Evolutionary conservation across 176 grass and related monocot genomes (phyloP), one percentile per base, ranked within the genome.

Genomic region (Alloteropsis semialata): DNA sequence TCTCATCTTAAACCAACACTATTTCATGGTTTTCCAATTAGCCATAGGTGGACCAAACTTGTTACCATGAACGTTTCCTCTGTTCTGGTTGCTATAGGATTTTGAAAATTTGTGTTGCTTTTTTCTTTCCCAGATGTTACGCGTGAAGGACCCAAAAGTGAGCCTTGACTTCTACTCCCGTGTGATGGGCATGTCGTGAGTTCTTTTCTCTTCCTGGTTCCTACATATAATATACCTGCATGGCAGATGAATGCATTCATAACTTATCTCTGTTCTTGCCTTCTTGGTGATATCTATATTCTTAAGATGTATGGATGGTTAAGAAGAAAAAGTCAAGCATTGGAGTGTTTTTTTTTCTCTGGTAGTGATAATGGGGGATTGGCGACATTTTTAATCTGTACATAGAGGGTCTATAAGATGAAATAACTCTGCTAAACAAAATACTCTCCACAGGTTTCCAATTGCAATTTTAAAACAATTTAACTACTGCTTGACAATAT

Each of bases 181-280:
- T 72, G 93, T 95, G 70, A 82, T 98, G 91, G 93, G 96, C 63
- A 98, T 95, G 96, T 93, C 88, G 93, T 98, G 85, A 93, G 96
- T 88, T 91, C 18, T 51, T 46, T 86, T 61, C n/a, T 72, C 32
- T 51, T 70, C 56, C 45, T 86, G 30, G 30, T 70, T 37, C n/a
- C 21, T 61, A 29, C 18, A 39, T 1, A 45, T 49, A 30, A 50
- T 59, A 9, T 57, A 13, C 29, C 22, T 82, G 62, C 38, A 60
- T 39, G 69, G 51, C 18, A 2, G 9, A 41, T 39, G 28, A 61
- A 76, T 27, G 58, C 79, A 61, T 34, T 42, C 50, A 22, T 36
- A 65, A 12, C 22, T 87, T 27, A 55, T 82, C 5, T 43, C 9
- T 77, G n/a, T 55, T 41, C 24, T 75, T 76, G 37, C 73, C 18